Percentiles rank a stretch among this genome's conserved stretches.
These are phyloP conservation scores for Heliosperma pusillum DNA, from an alignment of 148 eudicot genomes.

Conservation along the genomic window DNA sequence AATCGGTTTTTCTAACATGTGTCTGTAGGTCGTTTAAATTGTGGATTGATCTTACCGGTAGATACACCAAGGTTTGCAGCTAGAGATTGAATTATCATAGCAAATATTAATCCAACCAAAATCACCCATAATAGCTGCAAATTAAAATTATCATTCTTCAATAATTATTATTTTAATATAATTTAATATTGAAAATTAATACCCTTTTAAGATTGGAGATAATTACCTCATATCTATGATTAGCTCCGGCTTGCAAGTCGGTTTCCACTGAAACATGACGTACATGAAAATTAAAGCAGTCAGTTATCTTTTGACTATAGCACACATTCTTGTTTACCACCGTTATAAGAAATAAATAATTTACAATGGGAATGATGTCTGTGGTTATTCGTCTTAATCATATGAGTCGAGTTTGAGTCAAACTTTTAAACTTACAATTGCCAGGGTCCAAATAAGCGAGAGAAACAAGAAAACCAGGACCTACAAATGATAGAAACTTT, in stretches of 20 bases:
- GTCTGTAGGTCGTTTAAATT: too few relatives aligned
- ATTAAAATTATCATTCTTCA: background rate
- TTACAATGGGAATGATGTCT: too few relatives aligned
- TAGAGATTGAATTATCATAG: slow-evolving; percentile 79
- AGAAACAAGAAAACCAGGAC: slow-evolving; percentile 81
- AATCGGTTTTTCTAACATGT: too few relatives aligned
- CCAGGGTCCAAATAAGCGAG: slow-evolving; percentile 84
- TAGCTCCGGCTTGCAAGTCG: slow-evolving; percentile 92
- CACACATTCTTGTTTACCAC: too few relatives aligned
- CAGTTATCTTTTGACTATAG: too few relatives aligned
- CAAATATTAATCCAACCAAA: slow-evolving; percentile 73
- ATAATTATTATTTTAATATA: too few relatives aligned
- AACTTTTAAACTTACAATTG: slow-evolving; percentile 46
- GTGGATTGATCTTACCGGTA: too few relatives aligned
- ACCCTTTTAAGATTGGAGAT: too few relatives aligned
- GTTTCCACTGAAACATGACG: slow-evolving; percentile 68
- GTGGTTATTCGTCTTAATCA: too few relatives aligned
- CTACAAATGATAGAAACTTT: slow-evolving; percentile 58
- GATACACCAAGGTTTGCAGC: slow-evolving; percentile 92
- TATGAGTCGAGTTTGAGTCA: too few relatives aligned
- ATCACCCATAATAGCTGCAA: slow-evolving; percentile 85
- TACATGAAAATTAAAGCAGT: background rate
- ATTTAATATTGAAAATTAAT: too few relatives aligned
- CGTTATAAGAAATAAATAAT: too few relatives aligned
- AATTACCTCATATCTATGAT: slow-evolving; percentile 69